A percentile compares a stretch with the other conserved stretches of the same genome.
Conservation (phyloP, 192 early-diverging fungal genomes). For the Entomortierella chlamydospora region DNA sequence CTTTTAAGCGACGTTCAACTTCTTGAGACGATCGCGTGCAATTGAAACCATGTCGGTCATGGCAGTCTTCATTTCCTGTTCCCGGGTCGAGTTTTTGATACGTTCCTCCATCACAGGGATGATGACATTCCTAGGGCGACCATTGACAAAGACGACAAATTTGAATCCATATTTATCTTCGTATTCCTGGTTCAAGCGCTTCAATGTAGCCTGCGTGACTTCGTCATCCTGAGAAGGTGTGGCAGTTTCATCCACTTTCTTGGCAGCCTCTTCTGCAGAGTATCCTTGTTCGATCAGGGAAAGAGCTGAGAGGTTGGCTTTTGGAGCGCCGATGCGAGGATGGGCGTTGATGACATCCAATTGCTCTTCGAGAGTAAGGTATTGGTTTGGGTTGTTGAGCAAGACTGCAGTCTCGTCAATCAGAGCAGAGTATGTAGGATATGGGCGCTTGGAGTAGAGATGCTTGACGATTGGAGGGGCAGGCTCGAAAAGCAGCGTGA, state of each 20-base stretch:
- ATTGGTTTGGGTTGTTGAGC: conserved; percentile 58
- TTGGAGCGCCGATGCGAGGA: conserved; percentile 85
- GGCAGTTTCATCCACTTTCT: conserved; percentile 38
- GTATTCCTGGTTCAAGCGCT: conserved; percentile 72
- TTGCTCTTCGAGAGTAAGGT: conserved; percentile 71
- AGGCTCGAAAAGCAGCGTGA: conserved; percentile 86
- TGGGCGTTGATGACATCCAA: conserved; percentile 90
- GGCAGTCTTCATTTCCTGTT: conserved; percentile 76
- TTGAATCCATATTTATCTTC: conserved; percentile 84
- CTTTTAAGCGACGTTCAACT: conserved; percentile 59
- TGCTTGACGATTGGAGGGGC: conserved; percentile 82
- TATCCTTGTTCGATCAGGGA: conserved; percentile 81
- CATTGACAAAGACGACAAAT: conserved; percentile 87
- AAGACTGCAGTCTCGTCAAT: conserved; percentile 67
- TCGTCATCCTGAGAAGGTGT: conserved; percentile 59
- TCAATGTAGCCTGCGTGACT: conserved; percentile 65
- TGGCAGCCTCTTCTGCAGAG: conserved; percentile 52
- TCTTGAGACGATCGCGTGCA: conserved; percentile 82
- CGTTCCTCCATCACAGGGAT: conserved; percentile 81
- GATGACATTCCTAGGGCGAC: conserved; percentile 77
- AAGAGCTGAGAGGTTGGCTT: conserved; percentile 74
- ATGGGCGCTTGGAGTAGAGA: conserved; percentile 79
- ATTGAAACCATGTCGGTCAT: conserved; percentile 84
- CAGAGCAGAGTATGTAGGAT: conserved; percentile 71
- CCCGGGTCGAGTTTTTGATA: conserved; percentile 69